Conservation (phyloP, 139 green algal genomes). For the Volvox reticuliferus region DNA sequence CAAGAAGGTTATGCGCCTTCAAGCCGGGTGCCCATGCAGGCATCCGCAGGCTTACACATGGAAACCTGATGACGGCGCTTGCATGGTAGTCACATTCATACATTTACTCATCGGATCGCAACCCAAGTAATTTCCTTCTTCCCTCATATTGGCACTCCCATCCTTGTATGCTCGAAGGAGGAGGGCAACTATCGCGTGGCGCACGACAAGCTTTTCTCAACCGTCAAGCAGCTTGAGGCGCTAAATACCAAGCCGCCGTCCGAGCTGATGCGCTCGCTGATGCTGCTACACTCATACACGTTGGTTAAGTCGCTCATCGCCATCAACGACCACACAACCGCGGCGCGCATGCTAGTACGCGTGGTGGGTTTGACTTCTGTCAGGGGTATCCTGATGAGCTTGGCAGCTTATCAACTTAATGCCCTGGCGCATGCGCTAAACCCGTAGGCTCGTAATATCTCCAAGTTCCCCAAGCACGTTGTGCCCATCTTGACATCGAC, state of each 20-base stretch:
- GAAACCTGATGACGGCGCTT: too few relatives aligned
- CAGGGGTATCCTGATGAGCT: too few relatives aligned
- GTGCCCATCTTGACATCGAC: constrained; percentile 92
- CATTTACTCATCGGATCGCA: too few relatives aligned
- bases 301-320: constrained; percentile 84
- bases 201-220: constrained; percentile 80
- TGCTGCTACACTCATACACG: constrained; percentile 79
- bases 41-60: background rate
- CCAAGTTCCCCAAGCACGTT: constrained; percentile 72
- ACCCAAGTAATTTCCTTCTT: too few relatives aligned
- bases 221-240: constrained; percentile 67
- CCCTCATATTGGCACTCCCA: too few relatives aligned
- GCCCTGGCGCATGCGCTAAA: background rate
- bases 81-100: background rate
- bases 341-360: constrained; percentile 84
- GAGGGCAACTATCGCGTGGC: constrained; percentile 88
- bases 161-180: constrained; percentile 58
- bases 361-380: constrained; percentile 58
- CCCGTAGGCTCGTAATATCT: constrained; percentile 51
- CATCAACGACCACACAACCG: constrained; percentile 73
- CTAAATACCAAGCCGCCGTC: constrained; percentile 54
- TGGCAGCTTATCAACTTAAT: too few relatives aligned
- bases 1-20: too few relatives aligned
- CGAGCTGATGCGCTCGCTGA: constrained; percentile 71
- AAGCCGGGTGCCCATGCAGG: too few relatives aligned